Evolutionary conservation across 495 filamentous ascomycete species (phyloP), one percentile per base, ranked within the genome.

Genomic region (Talaromyces thailandensis): DNA sequence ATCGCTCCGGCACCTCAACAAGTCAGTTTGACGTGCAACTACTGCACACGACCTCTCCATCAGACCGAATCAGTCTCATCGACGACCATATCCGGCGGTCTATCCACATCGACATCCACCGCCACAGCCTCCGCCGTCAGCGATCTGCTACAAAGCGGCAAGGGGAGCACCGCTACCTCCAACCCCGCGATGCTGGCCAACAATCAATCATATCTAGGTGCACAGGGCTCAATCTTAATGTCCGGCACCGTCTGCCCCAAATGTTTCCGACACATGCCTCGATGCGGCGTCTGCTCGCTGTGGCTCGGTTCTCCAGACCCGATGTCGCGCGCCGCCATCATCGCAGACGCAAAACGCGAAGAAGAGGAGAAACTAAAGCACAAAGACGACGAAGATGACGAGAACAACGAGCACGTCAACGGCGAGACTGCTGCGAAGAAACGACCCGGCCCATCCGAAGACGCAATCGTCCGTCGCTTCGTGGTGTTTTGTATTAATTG

Each of bases 401-500:
- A 67, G 48, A 14, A 64, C 29, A 35, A 62, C 55, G 61, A 65
- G 40, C 29, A 57, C 65, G 48, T 53, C 43, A 64, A 62, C 67
- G 66, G 64, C 56, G 45, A 66, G 14, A 37, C 6, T 24, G 2
- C 18, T 21, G 18, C 53, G 18, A 50, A 67, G 29, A 25, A 69
- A 21, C 69, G 68, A 25, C 71, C 40, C 14, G 40, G 69, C 35
- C 65, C 66, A 3, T 69, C 64, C 0, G 70, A 74, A 45, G 64
- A 64, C 8, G 78, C 80, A 16, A 31, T 77, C 9, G 76, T 82
- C 76, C 70, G 72, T 45, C 71, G 77, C 31, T 81, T 85, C 59
- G 82, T 93, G 53, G 88, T 86, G 0, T 96, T 96, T 68, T 98
- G 94, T 67, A 84, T 92, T 43, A 82, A 82, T 62, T 98, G 94